Base-by-base conservation (phyloP, 2,329 filamentous ascomycete genomes). In the Seiridium cupressi region DNA sequence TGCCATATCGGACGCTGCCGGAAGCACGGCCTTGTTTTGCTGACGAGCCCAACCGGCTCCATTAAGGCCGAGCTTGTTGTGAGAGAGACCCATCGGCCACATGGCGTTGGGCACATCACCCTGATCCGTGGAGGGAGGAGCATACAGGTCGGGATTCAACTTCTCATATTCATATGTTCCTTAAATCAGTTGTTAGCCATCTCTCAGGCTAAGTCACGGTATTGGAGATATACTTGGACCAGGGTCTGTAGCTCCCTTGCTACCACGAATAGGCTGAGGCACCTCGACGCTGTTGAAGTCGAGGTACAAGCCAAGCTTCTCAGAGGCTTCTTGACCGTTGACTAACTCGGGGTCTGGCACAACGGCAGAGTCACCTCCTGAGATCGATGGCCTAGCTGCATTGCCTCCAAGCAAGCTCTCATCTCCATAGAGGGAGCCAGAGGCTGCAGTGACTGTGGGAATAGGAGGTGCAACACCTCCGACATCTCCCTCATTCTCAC, bases 261-360 rank as follows among this genome's bases (percentile, higher is more conserved):
- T 69, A 3, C 84, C 84, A 5, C 84, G 79, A 48, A 86, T 79
- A 1, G 84, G 84, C 67, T 87, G 81, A 0, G 84, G 84, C 42
- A 77, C 77, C 3, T 81, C 73, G 35, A 78, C 76, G 57, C 77
- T 72, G 55, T 80, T 76, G 63, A 88, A 84, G 68, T 87, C 77
- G 1, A 87, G 76, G 59, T 79, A 84, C 2, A 79, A 66, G 0
- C 84, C 85, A 11, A 84, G 72, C 8, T 81, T 71, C 0, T 76
- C 73, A 53, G 82, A 76, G 0, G 79, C 79, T 1, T 78, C 78
- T 65, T 88, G 84, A 0, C 81, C 83, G 0, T 75, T 70, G 8
- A 82, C 80, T 8, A 81, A 74, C 44, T 79, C 63, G 0, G 75
- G 72, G 42, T 78, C 61, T 2, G 67, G 48, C 0, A 81, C 76